These are phyloP conservation scores for Pythium sukuiense DNA, from an alignment of 352 stramenopile species.

Conservation along the genomic window DNA sequence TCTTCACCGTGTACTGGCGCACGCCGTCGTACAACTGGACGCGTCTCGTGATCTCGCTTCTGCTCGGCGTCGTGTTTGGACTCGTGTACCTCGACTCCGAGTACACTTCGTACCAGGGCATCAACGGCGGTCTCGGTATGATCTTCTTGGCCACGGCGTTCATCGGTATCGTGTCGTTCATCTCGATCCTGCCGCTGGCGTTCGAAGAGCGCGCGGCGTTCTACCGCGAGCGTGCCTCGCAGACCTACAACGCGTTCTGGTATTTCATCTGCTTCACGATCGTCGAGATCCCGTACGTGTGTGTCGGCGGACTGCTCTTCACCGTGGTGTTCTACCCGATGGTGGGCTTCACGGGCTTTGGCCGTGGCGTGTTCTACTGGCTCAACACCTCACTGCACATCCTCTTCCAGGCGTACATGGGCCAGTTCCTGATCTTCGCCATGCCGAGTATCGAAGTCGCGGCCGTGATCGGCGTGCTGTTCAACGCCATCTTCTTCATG, in stretches of 20 bases:
- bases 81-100: conserved; percentile 63
- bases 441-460: conserved; percentile 23
- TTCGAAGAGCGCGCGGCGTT: conserved; percentile 87
- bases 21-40: conserved; percentile 88
- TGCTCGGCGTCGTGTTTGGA: conserved; percentile 80
- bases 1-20: conserved; percentile 62
- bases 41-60: conserved; percentile 63
- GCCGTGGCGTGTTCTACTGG: conserved; percentile 24
- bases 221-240: conserved; percentile 78
- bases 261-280: conserved; percentile 63
- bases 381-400: conserved; percentile 20
- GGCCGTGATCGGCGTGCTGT: conserved; percentile 16
- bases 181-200: conserved; percentile 73
- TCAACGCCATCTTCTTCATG: conserved; percentile 26
- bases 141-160: conserved; percentile 88
- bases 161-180: conserved; percentile 77
- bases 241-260: conserved; percentile 69
- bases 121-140: conserved; percentile 71
- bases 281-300: conserved; percentile 51
- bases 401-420: conserved; percentile 26
- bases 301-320: conserved; percentile 24
- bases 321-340: conserved; percentile 36
- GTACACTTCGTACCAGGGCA: conserved; percentile 48
- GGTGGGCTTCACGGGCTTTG: conserved; percentile 29
- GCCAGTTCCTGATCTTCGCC: conserved; percentile 26